phyloP scores from a whole-genome alignment of 495 filamentous ascomycete species.

The Cercophora scortea region DNA sequence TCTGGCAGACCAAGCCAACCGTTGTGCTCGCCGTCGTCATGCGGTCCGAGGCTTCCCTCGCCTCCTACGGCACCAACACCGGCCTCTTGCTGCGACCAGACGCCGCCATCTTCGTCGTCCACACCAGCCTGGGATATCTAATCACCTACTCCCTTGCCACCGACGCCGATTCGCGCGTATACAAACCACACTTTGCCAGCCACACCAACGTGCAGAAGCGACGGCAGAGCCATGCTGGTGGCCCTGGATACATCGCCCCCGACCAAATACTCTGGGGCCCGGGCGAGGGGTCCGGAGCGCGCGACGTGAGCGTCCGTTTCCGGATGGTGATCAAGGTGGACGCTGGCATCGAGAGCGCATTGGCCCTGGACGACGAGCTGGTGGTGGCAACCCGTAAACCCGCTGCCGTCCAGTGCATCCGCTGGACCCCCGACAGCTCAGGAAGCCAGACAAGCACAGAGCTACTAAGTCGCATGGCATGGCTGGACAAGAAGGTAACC shows the following conservation, averaged over 20 bases:
- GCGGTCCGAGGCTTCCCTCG: slow-evolving; percentile 69
- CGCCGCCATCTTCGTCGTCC: slow-evolving; percentile 84
- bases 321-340: slow-evolving; percentile 98
- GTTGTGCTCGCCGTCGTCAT: slow-evolving; percentile 78
- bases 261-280: slow-evolving; percentile 52
- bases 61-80: slow-evolving; percentile 77
- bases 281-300: slow-evolving; percentile 71
- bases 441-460: slow-evolving; percentile 87
- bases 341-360: slow-evolving; percentile 78
- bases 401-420: slow-evolving; percentile 89
- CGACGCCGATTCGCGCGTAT: slow-evolving; percentile 74
- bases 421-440: slow-evolving; percentile 77
- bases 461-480: slow-evolving; percentile 76
- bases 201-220: slow-evolving; percentile 58
- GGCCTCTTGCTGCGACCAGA: slow-evolving; percentile 84
- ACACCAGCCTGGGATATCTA: slow-evolving; percentile 78
- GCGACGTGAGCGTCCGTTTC: slow-evolving; percentile 83
- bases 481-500: slow-evolving; percentile 67
- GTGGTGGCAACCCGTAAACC: slow-evolving; percentile 91
- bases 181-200: slow-evolving; percentile 67
- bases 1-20: slow-evolving; percentile 97
- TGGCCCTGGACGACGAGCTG: slow-evolving; percentile 88
- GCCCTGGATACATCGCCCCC: slow-evolving; percentile 43
- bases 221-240: slow-evolving; percentile 62
- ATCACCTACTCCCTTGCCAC: slow-evolving; percentile 92